Conservation (phyloP, 257 asterid genomes). For the Forsythia suspensa region DNA sequence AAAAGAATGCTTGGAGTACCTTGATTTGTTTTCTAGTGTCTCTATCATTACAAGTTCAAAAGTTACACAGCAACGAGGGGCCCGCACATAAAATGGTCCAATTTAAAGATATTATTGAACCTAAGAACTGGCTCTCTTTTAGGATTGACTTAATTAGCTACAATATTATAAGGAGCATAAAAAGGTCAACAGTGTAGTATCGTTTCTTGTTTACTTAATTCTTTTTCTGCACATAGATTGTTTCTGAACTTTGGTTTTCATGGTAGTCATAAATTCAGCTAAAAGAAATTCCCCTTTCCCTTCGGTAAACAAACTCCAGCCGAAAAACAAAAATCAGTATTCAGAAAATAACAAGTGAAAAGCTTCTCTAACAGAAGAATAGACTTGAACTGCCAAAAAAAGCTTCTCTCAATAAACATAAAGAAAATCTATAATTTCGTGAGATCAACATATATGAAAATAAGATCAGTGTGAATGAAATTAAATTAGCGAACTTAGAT, state of each 20-base stretch:
- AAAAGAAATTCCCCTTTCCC: not conserved
- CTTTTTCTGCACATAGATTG: not conserved
- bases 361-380: not conserved
- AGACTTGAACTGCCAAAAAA: not conserved
- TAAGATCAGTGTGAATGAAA: not conserved
- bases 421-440: not conserved
- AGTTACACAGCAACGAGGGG: not conserved
- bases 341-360: not conserved
- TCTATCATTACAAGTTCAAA: not conserved
- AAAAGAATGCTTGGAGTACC: not conserved
- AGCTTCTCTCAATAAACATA: not conserved
- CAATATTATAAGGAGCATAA: not conserved
- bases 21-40: not conserved
- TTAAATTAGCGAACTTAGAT: constrained; percentile 6
- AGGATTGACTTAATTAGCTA: not conserved
- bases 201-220: not conserved
- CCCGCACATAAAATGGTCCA: not conserved
- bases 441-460: not conserved
- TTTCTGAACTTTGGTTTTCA: not conserved
- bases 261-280: not conserved
- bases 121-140: not conserved
- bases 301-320: not conserved
- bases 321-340: not conserved
- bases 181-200: not conserved
- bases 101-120: not conserved